A percentile compares a stretch with the other conserved stretches of the same genome.
Evolutionary conservation across 192 early-diverging fungal genomes (phyloP).

Genomic region (Entomortierella beljakovae): DNA sequence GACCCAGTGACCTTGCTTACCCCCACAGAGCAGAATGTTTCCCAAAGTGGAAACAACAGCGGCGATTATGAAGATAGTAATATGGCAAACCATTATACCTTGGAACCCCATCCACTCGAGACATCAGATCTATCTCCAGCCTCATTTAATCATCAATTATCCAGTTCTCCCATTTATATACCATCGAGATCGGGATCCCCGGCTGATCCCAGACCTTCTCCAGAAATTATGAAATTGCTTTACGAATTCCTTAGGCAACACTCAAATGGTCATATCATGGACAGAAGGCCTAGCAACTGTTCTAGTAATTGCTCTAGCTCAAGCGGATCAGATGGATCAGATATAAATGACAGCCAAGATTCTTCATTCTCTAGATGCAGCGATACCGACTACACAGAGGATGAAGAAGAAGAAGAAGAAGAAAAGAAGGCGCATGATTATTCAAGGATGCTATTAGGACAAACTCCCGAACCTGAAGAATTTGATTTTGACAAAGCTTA

Average conservation of each 20-base stretch:
- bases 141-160: background rate
- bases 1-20: background rate
- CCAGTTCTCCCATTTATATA: background rate
- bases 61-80: background rate
- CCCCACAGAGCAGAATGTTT: background rate
- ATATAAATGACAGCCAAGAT: background rate
- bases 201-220: background rate
- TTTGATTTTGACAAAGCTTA: conserved; percentile 14
- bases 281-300: background rate
- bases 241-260: conserved; percentile 9
- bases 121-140: background rate
- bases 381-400: background rate
- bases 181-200: background rate
- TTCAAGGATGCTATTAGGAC: conserved; percentile 9
- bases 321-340: background rate
- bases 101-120: background rate
- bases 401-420: background rate
- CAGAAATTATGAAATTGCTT: background rate
- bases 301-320: background rate
- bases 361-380: background rate
- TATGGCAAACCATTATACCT: background rate
- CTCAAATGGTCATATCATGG: conserved; percentile 23
- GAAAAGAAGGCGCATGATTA: background rate
- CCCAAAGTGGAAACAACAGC: background rate
- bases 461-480: conserved; percentile 20